These are phyloP conservation scores for Termitomyces heimii DNA, from an alignment of 768 basidiomycete species.

Conservation along the genomic window DNA sequence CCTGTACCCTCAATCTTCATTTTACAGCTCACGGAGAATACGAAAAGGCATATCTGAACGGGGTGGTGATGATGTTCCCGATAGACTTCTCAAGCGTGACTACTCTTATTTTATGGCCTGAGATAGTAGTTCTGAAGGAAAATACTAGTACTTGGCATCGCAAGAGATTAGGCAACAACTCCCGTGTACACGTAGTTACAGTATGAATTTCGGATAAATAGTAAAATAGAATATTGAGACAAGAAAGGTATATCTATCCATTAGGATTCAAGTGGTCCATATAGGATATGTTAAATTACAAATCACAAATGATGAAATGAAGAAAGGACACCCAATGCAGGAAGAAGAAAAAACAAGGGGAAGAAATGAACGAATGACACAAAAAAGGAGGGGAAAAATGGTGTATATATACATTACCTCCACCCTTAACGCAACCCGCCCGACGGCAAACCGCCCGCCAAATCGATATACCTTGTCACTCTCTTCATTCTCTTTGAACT, in stretches of 20 bases:
- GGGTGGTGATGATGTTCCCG: neutral
- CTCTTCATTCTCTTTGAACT: constrained; percentile 64
- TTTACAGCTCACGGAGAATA: too few species aligned
- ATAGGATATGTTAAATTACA: neutral
- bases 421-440: neutral
- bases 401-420: neutral
- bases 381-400: neutral
- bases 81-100: too few species aligned
- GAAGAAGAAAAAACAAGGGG: neutral
- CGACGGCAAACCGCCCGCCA: constrained; percentile 28
- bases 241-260: neutral
- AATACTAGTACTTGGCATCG: neutral
- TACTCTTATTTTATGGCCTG: too few species aligned
- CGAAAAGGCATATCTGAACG: too few species aligned
- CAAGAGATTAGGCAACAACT: neutral
- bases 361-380: neutral
- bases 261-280: neutral
- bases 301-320: constrained; percentile 2
- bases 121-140: too few species aligned
- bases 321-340: neutral
- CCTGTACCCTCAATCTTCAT: too few species aligned
- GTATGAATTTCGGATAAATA: neutral
- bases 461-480: constrained; percentile 76
- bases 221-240: neutral
- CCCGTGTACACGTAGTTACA: neutral